A percentile compares a stretch with the other conserved stretches of the same genome.
These are phyloP conservation scores for Acer yangbiense DNA, from an alignment of 345 rosid genomes.

Conservation along the genomic window DNA sequence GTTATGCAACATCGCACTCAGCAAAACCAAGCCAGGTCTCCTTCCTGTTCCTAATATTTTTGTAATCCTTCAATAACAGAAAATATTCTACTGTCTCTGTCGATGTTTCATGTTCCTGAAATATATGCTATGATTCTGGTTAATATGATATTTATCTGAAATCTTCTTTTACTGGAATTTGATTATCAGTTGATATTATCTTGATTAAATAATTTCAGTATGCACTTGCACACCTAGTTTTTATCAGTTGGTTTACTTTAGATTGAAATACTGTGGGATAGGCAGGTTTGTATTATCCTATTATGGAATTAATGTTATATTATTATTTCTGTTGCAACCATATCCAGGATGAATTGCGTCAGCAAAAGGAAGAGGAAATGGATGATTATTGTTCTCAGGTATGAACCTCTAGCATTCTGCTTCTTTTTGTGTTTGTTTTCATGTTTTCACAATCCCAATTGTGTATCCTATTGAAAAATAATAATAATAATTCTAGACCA, in stretches of 20 bases:
- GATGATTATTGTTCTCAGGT: conserved; percentile 98
- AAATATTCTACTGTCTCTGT: not conserved
- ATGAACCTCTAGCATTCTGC: conserved; percentile 22
- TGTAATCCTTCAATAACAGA: not conserved
- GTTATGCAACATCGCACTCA: conserved; percentile 68
- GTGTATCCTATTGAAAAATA: not conserved
- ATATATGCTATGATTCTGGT: conserved; percentile 1
- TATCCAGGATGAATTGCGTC: conserved; percentile 78
- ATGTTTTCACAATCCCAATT: not conserved
- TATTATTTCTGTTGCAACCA: not conserved
- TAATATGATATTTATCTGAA: not conserved
- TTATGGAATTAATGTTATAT: not conserved
- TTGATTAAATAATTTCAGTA: not conserved
- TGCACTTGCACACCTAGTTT: not conserved
- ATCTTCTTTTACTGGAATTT: too few species aligned
- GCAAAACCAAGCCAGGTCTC: conserved; percentile 86
- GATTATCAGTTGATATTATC: not conserved
- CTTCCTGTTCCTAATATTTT: not conserved
- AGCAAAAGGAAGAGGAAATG: conserved; percentile 89
- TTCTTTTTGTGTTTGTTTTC: conserved; percentile 5
- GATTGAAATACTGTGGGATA: not conserved
- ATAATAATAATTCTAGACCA: not conserved
- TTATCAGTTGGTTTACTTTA: not conserved
- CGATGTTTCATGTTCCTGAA: not conserved
- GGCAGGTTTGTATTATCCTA: not conserved